Evolutionary conservation across 768 basidiomycete genomes (phyloP), one percentile per base, ranked within the genome.

Genomic region (Epithele typhae): DNA sequence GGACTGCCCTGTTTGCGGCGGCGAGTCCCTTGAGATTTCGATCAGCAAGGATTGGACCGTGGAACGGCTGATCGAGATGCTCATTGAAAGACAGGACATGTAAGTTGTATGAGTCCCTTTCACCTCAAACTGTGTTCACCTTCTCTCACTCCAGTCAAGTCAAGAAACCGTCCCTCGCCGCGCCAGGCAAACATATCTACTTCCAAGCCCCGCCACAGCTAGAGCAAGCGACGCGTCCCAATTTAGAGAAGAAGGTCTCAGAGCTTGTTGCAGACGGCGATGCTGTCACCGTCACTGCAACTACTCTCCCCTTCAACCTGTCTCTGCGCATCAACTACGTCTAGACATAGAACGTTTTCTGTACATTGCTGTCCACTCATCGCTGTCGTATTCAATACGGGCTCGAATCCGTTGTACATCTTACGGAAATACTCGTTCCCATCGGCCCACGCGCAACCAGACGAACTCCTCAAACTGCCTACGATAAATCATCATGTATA

Each of bases 1-100:
- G 1, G 92, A 98, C 60, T 99, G 96, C 64, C 96, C 96, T 3
- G 96, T 98, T 6, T 99, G 96, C 57, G 96, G 96, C 4, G 94
- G 93, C 25, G 89, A 95, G 63, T 72, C 87, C 0, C 68, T 93
- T 35, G 84, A 90, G 43, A 72, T 93, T 27, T 66, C 74, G 1
- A 77, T 96, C 49, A 79, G 73, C 46, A 72, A 73, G 23, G 85
- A 87, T 4, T 75, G 79, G 70, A 92, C 87, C 0, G 78, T 99
- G 21, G 92, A 96, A 58, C 73, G 80, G 41, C 68, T 99, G 43
- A 91, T 98, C 43, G 95, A 99, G 43, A 77, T 83, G 68, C 69
- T 98, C 52, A 73, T 81, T 2, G 93, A 92, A 67, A 84, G 77
- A 53, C 91, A 95, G 62, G 90, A 93, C 52, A 84, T 97, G 96